These are phyloP conservation scores for Pleurotus ostreatus DNA, from an alignment of 768 basidiomycete genomes.

Conservation along the genomic window DNA sequence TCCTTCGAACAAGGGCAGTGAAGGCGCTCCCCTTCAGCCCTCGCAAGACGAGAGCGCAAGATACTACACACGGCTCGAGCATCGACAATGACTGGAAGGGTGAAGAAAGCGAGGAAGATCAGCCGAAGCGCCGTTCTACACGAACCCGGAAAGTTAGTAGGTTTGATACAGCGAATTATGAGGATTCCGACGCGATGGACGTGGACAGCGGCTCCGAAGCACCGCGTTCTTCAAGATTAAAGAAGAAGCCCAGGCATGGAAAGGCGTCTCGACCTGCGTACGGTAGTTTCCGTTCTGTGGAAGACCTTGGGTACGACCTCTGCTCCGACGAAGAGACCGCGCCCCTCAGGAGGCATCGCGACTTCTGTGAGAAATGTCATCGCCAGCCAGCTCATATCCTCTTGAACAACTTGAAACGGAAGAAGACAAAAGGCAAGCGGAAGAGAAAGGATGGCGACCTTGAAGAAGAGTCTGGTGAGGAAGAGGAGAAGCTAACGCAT, in stretches of 20 bases:
- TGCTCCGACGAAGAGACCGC: constrained; percentile 54
- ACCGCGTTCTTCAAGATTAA: constrained; percentile 9
- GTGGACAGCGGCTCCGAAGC: constrained; percentile 25
- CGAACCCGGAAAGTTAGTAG: constrained; percentile 37
- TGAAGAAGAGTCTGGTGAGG: constrained; percentile 51
- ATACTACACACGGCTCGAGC: constrained; percentile 16
- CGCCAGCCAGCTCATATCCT: constrained; percentile 52
- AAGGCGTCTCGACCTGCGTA: constrained; percentile 35
- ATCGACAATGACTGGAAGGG: constrained; percentile 32
- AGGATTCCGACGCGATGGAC: constrained; percentile 25
- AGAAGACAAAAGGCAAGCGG: constrained; percentile 33
- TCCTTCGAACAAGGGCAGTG: constrained; percentile 13
- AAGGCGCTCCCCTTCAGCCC: constrained; percentile 65
- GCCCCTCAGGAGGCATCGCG: constrained; percentile 56
- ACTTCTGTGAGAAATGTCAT: constrained; percentile 71
- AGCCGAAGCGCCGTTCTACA: constrained; percentile 41
- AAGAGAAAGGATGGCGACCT: constrained; percentile 43
- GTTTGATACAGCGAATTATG: constrained; percentile 23
- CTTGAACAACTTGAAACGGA: constrained; percentile 33
- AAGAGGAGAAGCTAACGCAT: constrained; percentile 41
- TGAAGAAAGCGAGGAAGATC: constrained; percentile 19
- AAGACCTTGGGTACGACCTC: constrained; percentile 40
- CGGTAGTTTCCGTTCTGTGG: constrained; percentile 39
- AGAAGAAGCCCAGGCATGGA: constrained; percentile 15
- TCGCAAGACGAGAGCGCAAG: constrained; percentile 35